These are phyloP conservation scores for Apiotrichum brassicae DNA, from an alignment of 1,284 basidiomycete species.

Conservation along the genomic window DNA sequence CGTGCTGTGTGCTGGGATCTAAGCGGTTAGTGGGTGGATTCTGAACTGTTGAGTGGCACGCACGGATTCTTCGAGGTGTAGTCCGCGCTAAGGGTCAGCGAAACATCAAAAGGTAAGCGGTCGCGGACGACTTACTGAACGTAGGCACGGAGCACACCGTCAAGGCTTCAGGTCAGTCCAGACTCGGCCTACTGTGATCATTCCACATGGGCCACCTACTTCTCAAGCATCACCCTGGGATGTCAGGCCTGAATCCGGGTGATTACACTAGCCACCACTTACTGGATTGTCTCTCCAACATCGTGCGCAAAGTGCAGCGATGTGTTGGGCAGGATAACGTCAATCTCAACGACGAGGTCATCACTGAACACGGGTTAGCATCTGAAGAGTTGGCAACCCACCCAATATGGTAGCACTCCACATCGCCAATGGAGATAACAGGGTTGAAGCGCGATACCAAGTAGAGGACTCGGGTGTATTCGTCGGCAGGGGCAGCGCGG, in stretches of 20 bases:
- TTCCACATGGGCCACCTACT: slow-evolving; percentile 25
- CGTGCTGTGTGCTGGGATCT: slow-evolving; percentile 10
- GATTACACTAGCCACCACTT: slow-evolving; percentile 6
- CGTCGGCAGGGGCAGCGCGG: slow-evolving; percentile 30
- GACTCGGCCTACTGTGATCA: slow-evolving; percentile 8
- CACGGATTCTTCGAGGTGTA: slow-evolving; percentile 41
- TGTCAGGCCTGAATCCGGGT: background rate
- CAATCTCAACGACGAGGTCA: slow-evolving; percentile 49
- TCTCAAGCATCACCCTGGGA: slow-evolving; percentile 35
- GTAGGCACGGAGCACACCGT: slow-evolving; percentile 48
- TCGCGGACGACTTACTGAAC: slow-evolving; percentile 35
- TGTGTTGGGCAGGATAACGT: slow-evolving; percentile 48
- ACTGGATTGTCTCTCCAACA: slow-evolving; percentile 48
- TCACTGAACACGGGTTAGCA: slow-evolving; percentile 28
- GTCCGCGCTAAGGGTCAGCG: slow-evolving; percentile 16
- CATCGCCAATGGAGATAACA: slow-evolving; percentile 40
- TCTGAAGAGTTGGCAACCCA: slow-evolving; percentile 17
- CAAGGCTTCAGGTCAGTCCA: slow-evolving; percentile 33
- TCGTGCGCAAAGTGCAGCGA: slow-evolving; percentile 49
- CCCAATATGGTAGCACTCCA: slow-evolving; percentile 48
- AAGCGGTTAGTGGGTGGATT: background rate
- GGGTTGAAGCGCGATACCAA: slow-evolving; percentile 49
- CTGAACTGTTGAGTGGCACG: slow-evolving; percentile 3
- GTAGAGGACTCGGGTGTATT: slow-evolving; percentile 48
- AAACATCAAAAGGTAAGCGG: background rate